Evolutionary conservation across 192 early-diverging fungal species (phyloP), one percentile per base, ranked within the genome.

Genomic region (Geosiphon pyriformis): DNA sequence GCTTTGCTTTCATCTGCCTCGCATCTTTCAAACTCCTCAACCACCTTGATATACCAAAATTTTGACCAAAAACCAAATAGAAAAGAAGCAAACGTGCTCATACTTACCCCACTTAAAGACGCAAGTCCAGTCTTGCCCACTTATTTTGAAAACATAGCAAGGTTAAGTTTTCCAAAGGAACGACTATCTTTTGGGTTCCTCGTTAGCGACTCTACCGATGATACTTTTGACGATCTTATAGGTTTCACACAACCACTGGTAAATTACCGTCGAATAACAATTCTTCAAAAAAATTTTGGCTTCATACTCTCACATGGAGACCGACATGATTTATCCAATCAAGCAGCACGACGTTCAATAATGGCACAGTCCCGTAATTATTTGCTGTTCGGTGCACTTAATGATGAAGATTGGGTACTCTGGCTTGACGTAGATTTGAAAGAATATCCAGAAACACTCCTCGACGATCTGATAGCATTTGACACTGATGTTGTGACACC

Each of bases 381-480:
- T n/a, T 66, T 88, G 27, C 74, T 86, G 68, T 77, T 79, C 1
- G 72, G 80, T 6, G 78, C 88, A 0, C 63, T 90, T 4, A 60
- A 69, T n/a, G 76, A 82, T 57, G 82, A 85, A 31, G 76, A 80
- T 11, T 90, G 88, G 88, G 87, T 90, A 15, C 73, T 90, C 12
- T 90, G 88, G 88, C 72, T 90, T 3, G 88, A 90, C 48, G 83
- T 80, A 15, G 88, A 90, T 70, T 80, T 90, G n/a, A 74, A 84
- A 25, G 79, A 82, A 59, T 90, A 88, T 47, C 82, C 88, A 4
- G 76, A 78, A 7, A 80, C 77, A 22, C 64, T 88, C 47, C 60
- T 88, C 18, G 72, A 75, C 25, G 81, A 86, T 31, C 64, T 90
- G 68, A 90, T 87, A 69, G 68, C 73, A 0, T 69, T 83, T 42